Evolutionary conservation across 2,329 filamentous ascomycete species (phyloP), one percentile per base, ranked within the genome.

Genomic region (Aspergillus unguis): DNA sequence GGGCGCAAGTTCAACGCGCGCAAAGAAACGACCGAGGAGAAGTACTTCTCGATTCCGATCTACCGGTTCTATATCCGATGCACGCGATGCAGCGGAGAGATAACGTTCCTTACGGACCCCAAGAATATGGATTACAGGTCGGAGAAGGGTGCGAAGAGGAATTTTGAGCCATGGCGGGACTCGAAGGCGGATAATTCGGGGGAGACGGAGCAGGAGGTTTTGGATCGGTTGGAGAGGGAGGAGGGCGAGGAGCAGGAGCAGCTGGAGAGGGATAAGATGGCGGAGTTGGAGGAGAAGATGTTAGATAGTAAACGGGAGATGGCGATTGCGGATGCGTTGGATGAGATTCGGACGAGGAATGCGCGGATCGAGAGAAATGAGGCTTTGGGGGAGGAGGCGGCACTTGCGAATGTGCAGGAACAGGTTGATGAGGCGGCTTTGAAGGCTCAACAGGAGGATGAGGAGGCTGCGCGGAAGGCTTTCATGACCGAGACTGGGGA

Each of bases 1-100:
- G 92, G 92, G 0, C 84, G 92, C 55, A 97, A 96, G 66, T 97
- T 97, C 80, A 97, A 97, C 74, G 87, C 90, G 2, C 82, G 90
- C 33, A 99, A 99, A 67, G 91, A 96, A 67, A 96, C 88, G 0
- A 90, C 90, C 0, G 88, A 94, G 23, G 88, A 96, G 64, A 88
- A 87, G 61, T 99, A 99, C 75, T 84, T 96, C 43, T 83, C 83
- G 45, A 95, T 97, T 57, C 84, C 90, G 55, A 91, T 95, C 58
- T 94, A 86, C 74, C 84, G 87, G 29, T 96, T 97, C 77, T 94
- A 92, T 74, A 95, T 92, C 64, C 82, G 90, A 6, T 96, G 92
- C 73, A 95, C 92, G 32, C 77, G 90, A 44, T 96, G 92, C 73
- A 85, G 80, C 40, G 85, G 83, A 40, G 90, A 96, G 67, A 96